Percentiles rank a stretch among this genome's conserved stretches.
Evolutionary conservation across 805 yeast genomes (phyloP).

Genomic region (Suhomyces sp.): DNA sequence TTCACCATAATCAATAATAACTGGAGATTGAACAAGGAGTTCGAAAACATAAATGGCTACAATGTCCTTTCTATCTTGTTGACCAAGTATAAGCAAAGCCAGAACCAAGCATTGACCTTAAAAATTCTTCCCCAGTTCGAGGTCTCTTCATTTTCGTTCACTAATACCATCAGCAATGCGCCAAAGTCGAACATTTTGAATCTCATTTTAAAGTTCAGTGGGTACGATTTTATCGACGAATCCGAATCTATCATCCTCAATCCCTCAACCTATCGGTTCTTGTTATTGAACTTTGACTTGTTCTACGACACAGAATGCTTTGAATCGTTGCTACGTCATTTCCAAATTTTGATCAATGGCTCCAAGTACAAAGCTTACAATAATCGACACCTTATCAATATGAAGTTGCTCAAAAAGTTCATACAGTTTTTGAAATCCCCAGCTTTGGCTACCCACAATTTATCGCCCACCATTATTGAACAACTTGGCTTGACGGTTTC

Average conservation of each 20-base stretch:
- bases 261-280: slow-evolving; percentile 50
- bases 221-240: slow-evolving; percentile 52
- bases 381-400: slow-evolving; percentile 46
- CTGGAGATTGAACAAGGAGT: slow-evolving; percentile 53
- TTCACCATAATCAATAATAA: slow-evolving; percentile 44
- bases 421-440: slow-evolving; percentile 48
- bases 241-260: slow-evolving; percentile 57
- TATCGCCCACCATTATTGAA: slow-evolving; percentile 9
- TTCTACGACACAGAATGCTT: slow-evolving; percentile 59
- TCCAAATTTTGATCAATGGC: slow-evolving; percentile 51
- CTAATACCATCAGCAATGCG: slow-evolving; percentile 8
- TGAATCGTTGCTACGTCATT: slow-evolving; percentile 54
- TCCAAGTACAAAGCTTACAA: slow-evolving; percentile 49
- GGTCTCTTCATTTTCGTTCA: not conserved
- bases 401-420: slow-evolving; percentile 48
- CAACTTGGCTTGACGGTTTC: slow-evolving; percentile 22
- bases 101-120: slow-evolving; percentile 13
- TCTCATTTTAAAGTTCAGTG: slow-evolving; percentile 49
- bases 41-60: slow-evolving; percentile 60
- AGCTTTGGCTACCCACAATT: slow-evolving; percentile 3
- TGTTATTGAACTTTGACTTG: slow-evolving; percentile 56
- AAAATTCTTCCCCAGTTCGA: not conserved
- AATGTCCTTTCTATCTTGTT: slow-evolving; percentile 54
- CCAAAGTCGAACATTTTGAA: slow-evolving; percentile 37
- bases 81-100: slow-evolving; percentile 40